Percentiles rank a stretch among this genome's conserved stretches.
Conservation (phyloP, 768 basidiomycete genomes). For the Polyporus arcularius region DNA sequence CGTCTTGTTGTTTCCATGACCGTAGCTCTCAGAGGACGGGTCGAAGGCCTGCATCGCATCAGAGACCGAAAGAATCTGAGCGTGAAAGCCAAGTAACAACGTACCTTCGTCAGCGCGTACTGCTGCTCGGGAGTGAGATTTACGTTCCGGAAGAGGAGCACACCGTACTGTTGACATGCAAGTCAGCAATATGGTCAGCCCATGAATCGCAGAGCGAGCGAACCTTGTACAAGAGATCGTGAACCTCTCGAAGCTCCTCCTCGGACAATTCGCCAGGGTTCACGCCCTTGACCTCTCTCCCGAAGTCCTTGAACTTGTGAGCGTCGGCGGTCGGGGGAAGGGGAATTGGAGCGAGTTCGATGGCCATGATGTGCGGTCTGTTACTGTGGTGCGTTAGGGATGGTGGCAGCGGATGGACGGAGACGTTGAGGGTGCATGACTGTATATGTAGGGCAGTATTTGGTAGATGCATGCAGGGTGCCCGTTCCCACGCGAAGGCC, state of each 20-base stretch:
- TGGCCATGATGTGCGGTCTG: constrained; percentile 49
- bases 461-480: too few species aligned
- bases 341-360: constrained; percentile 65
- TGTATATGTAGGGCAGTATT: too few species aligned
- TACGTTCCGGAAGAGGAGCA: constrained; percentile 72
- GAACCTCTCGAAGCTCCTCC: constrained; percentile 65
- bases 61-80: background rate
- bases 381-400: too few species aligned
- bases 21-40: constrained; percentile 62
- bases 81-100: constrained; percentile 12
- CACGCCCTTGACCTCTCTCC: constrained; percentile 73
- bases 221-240: constrained; percentile 78
- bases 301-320: constrained; percentile 68
- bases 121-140: constrained; percentile 79
- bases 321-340: constrained; percentile 71
- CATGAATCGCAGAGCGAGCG: background rate
- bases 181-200: background rate
- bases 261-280: constrained; percentile 63
- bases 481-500: too few species aligned
- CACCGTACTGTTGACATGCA: constrained; percentile 52
- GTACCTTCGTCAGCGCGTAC: constrained; percentile 81
- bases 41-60: constrained; percentile 69
- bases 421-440: too few species aligned
- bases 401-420: too few species aligned
- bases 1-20: constrained; percentile 89